These are phyloP conservation scores for Boletellus emodensis DNA, from an alignment of 768 basidiomycete genomes.

Conservation along the genomic window DNA sequence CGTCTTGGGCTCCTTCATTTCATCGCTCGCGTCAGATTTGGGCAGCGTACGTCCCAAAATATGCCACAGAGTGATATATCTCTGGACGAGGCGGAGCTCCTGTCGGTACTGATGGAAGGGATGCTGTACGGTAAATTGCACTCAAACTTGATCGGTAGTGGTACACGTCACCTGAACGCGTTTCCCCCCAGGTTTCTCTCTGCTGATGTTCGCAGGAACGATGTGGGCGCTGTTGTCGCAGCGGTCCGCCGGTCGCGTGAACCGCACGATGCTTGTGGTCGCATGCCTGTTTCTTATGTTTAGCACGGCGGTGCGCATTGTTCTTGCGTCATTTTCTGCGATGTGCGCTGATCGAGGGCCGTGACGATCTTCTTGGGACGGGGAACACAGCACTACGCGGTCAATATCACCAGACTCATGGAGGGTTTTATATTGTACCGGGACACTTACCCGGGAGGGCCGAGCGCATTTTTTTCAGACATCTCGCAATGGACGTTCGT, in stretches of 20 bases:
- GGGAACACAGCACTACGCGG: constrained; percentile 21
- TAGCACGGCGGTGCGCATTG: constrained; percentile 28
- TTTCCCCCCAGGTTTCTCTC: constrained; percentile 28
- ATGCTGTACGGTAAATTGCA: constrained; percentile 16
- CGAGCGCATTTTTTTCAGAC: constrained; percentile 25
- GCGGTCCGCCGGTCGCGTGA: constrained; percentile 7
- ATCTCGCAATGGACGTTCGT: constrained; percentile 28
- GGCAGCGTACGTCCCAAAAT: background rate
- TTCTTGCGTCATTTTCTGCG: background rate
- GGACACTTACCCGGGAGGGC: constrained; percentile 15
- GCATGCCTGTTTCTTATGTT: constrained; percentile 27
- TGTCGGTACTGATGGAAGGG: constrained; percentile 17
- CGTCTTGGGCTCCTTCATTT: background rate
- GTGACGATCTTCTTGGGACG: background rate
- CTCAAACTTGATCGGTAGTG: too few species aligned
- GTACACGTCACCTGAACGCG: background rate
- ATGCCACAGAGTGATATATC: constrained; percentile 6
- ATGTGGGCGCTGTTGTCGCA: constrained; percentile 22
- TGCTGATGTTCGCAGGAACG: constrained; percentile 34
- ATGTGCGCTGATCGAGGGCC: background rate
- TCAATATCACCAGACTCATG: constrained; percentile 24
- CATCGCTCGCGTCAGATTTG: too few species aligned
- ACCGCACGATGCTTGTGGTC: constrained; percentile 20
- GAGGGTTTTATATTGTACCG: constrained; percentile 25
- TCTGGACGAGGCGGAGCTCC: constrained; percentile 20